These are phyloP conservation scores for Arabidopsis lyrata DNA, from an alignment of 441 rosid species.

Conservation along the genomic window DNA sequence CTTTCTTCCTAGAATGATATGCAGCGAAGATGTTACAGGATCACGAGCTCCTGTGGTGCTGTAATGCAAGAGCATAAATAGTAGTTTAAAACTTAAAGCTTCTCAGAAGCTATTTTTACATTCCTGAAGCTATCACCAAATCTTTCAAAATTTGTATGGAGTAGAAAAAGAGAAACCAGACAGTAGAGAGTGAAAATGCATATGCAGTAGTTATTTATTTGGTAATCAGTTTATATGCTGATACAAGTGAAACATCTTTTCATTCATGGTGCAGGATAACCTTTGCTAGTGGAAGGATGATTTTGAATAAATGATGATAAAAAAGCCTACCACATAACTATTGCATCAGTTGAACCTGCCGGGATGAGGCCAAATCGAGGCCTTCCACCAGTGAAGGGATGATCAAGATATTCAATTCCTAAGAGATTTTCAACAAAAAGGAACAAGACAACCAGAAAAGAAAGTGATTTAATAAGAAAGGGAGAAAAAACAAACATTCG, in stretches of 20 bases:
- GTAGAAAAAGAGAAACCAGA: constrained; percentile 5
- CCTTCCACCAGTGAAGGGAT: constrained; percentile 52
- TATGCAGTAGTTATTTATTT: constrained; percentile 15
- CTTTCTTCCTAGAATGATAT: constrained; percentile 85
- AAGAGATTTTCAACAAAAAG: constrained; percentile 36
- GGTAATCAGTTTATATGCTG: constrained; percentile 5
- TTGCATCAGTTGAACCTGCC: constrained; percentile 94
- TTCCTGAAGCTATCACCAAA: background rate
- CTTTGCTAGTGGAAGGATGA: constrained; percentile 12
- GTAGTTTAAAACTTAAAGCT: constrained; percentile 1
- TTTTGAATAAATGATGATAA: constrained; percentile 7
- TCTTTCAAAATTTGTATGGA: constrained; percentile 3
- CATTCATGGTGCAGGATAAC: constrained; percentile 1
- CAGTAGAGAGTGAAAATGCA: constrained; percentile 1
- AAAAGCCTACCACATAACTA: constrained; percentile 74
- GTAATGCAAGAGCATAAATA: constrained; percentile 40
- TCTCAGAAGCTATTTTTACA: constrained; percentile 19
- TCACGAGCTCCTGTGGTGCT: constrained; percentile 97
- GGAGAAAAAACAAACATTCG: background rate
- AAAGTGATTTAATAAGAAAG: background rate
- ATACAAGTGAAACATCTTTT: constrained; percentile 12
- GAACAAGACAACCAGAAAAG: constrained; percentile 28
- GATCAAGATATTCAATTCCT: constrained; percentile 55
- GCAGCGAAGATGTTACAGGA: constrained; percentile 89
- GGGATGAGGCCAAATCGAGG: constrained; percentile 90